These are phyloP conservation scores for Gryganskiella cystojenkinii DNA, from an alignment of 192 early-diverging fungal genomes.

Conservation along the genomic window DNA sequence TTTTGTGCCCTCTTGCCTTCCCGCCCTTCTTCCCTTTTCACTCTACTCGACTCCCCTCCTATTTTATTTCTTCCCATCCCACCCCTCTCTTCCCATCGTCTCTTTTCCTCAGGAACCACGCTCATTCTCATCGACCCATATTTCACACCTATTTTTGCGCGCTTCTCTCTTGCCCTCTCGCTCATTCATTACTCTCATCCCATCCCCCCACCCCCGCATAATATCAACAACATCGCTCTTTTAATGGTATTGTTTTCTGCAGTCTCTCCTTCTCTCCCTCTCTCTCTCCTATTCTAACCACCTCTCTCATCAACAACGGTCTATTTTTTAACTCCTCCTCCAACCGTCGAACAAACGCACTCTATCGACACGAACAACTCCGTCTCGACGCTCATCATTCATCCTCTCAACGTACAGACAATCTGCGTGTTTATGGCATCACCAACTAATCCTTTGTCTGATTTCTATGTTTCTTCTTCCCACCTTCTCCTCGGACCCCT, in stretches of 20 bases:
- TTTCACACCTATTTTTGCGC: background rate
- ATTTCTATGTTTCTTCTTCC: background rate
- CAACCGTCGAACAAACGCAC: too few species aligned
- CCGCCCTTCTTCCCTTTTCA: conserved; percentile 2
- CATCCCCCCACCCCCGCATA: background rate
- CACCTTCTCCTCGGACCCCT: background rate
- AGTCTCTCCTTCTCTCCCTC: too few species aligned
- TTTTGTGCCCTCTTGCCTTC: background rate
- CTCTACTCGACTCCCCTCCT: background rate
- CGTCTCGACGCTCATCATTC: too few species aligned
- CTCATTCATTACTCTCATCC: background rate
- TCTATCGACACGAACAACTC: background rate
- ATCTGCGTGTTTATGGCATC: background rate
- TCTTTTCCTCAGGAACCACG: background rate
- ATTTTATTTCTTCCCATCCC: background rate
- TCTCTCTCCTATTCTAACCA: too few species aligned
- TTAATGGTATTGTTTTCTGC: too few species aligned
- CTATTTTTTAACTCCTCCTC: too few species aligned
- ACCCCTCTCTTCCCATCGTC: conserved; percentile 1
- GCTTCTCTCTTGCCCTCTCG: background rate
- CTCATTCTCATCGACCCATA: background rate
- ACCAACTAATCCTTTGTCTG: background rate
- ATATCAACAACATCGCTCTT: too few species aligned
- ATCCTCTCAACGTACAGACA: background rate
- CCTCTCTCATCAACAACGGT: too few species aligned